phyloP scores from a whole-genome alignment of 176 grass and related monocot species.

The Hordeum marinum region DNA sequence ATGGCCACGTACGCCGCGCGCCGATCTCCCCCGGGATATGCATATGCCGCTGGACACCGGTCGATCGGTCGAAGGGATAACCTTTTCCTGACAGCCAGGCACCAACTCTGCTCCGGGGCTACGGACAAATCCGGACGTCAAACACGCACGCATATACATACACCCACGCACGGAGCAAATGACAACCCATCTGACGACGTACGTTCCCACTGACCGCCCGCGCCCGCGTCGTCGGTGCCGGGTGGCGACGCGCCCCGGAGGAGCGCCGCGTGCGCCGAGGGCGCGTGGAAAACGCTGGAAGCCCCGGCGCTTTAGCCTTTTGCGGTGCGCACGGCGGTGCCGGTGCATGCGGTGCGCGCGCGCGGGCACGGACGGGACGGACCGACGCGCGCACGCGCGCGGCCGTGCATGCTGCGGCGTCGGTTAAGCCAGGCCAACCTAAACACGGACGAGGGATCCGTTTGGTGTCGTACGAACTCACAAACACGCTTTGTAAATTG shows the following conservation, averaged over 20 bases:
- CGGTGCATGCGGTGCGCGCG: slow-evolving; percentile 4
- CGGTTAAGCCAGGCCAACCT: slow-evolving; percentile 15
- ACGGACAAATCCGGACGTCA: slow-evolving; percentile 23
- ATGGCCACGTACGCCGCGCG: neutral
- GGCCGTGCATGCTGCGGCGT: slow-evolving; percentile 12
- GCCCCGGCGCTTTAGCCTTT: neutral
- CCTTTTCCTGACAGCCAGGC: slow-evolving; percentile 19
- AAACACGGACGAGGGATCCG: neutral
- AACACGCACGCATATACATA: neutral
- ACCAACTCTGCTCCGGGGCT: neutral
- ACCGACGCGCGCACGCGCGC: neutral
- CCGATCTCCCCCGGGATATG: neutral
- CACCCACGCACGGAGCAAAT: neutral
- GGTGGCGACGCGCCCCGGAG: neutral
- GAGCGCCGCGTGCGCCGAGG: neutral
- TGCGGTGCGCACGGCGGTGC: neutral
- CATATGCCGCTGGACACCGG: neutral
- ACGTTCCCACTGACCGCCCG: slow-evolving; percentile 18
- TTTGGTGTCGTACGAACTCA: neutral
- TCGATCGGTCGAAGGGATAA: neutral
- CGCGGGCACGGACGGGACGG: slow-evolving; percentile 16
- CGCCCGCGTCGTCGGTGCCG: slow-evolving; percentile 21
- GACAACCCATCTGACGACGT: neutral
- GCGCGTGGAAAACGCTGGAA: neutral
- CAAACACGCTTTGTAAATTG: neutral